Conservation (phyloP, 306 rosid species). For the Trifolium subterraneum region DNA sequence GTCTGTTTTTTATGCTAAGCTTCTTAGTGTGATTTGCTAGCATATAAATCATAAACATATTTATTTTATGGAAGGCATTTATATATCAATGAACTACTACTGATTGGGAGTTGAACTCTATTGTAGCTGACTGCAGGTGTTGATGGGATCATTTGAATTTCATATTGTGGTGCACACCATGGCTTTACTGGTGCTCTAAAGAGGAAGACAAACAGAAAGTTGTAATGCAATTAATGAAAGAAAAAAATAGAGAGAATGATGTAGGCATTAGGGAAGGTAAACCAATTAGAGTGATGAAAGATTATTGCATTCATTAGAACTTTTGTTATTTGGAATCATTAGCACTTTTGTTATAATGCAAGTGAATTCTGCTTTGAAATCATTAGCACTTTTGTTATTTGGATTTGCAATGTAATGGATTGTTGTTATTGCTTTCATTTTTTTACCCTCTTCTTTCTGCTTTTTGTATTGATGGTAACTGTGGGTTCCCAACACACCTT, state of each 20-base stretch:
- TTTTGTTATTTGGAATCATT: neutral
- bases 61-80: neutral
- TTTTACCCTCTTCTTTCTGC: too few relatives aligned
- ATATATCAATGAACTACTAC: slow-evolving; percentile 28
- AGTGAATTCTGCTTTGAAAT: neutral
- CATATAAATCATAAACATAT: slow-evolving; percentile 4
- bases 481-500: too few relatives aligned
- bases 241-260: too few relatives aligned
- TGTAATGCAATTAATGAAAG: neutral
- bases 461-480: too few relatives aligned
- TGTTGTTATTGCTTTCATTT: too few relatives aligned
- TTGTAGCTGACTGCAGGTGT: slow-evolving; percentile 58
- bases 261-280: neutral
- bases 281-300: neutral
- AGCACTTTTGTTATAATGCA: neutral
- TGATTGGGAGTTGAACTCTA: slow-evolving; percentile 45
- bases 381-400: neutral
- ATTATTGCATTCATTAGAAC: neutral
- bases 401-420: too few relatives aligned
- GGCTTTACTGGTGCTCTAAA: slow-evolving; percentile 53
- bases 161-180: slow-evolving; percentile 44
- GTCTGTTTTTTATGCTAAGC: neutral
- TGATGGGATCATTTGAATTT: slow-evolving; percentile 56
- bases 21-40: neutral
- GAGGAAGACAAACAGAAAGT: slow-evolving; percentile 24